Evolutionary conservation across 352 stramenopile genomes (phyloP).

Genomic region (Globisporangium perplexum): DNA sequence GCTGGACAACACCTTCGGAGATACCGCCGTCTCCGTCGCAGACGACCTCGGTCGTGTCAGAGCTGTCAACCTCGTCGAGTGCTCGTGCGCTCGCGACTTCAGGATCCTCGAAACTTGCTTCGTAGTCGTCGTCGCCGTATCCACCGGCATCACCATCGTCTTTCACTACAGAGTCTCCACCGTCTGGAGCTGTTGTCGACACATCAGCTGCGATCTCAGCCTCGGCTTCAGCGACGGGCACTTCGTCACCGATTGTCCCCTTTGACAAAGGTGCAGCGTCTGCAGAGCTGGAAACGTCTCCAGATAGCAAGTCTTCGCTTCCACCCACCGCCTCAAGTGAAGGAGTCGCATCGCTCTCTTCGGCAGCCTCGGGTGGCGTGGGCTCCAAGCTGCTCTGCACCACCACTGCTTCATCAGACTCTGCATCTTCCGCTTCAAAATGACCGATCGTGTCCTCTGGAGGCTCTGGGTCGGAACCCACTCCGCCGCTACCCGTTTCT

Average conservation of each 20-base stretch:
- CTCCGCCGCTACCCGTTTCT: background rate
- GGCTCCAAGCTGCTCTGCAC: background rate
- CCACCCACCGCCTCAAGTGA: background rate
- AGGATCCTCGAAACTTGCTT: slow-evolving; percentile 7
- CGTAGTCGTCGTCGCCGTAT: slow-evolving; percentile 11
- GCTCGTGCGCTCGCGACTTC: background rate
- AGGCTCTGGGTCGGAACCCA: background rate
- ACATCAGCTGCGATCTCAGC: background rate
- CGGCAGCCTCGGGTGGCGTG: background rate
- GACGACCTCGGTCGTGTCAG: background rate
- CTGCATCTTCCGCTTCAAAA: background rate
- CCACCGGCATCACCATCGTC: background rate
- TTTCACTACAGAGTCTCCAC: background rate
- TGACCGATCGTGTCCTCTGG: background rate
- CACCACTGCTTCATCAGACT: background rate
- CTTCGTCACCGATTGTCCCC: background rate
- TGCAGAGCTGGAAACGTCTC: too few relatives aligned
- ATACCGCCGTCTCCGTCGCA: background rate
- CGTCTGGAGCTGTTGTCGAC: background rate
- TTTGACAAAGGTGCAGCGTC: background rate
- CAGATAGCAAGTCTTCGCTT: background rate
- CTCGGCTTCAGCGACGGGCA: background rate
- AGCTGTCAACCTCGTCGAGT: background rate
- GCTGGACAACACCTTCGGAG: background rate
- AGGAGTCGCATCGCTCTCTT: background rate